Evolutionary conservation across 2,329 filamentous ascomycete species (phyloP).

Genomic region (Penicillium paneum): DNA sequence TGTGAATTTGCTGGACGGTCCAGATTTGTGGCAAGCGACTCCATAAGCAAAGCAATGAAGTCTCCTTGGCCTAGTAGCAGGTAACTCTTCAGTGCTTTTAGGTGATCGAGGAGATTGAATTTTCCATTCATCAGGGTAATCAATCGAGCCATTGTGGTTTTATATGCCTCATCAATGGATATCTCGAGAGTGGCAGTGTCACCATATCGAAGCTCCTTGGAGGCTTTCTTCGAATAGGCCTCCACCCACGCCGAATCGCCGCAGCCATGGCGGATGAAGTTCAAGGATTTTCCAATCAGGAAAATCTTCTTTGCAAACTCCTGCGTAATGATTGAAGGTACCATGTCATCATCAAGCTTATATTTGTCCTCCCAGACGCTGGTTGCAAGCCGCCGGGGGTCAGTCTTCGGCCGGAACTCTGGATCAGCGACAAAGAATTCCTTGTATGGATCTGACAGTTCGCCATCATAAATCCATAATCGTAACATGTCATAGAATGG

Average conservation of each 20-base stretch:
- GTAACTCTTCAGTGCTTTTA: conserved; percentile 89
- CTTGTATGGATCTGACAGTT: conserved; percentile 89
- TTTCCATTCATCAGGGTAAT: conserved; percentile 93
- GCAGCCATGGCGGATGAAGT: conserved; percentile 96
- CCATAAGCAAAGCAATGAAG: conserved; percentile 96
- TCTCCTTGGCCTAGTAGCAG: conserved; percentile 92
- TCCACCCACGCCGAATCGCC: conserved; percentile 94
- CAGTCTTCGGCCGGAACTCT: conserved; percentile 52
- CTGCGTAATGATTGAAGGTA: conserved; percentile 86
- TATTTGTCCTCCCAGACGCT: conserved; percentile 99
- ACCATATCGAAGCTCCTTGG: conserved; percentile 86
- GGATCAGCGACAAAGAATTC: conserved; percentile 96
- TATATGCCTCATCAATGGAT: conserved; percentile 96
- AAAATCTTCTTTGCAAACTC: conserved; percentile 97
- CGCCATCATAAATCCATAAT: conserved; percentile 97
- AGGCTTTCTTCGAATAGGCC: conserved; percentile 86
- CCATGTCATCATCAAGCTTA: conserved; percentile 76
- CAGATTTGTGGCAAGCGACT: conserved; percentile 86
- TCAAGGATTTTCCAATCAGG: conserved; percentile 93
- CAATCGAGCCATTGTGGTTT: conserved; percentile 92
- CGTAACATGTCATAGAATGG: conserved; percentile 96
- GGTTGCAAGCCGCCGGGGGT: conserved; percentile 58
- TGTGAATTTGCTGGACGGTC: conserved; percentile 95
- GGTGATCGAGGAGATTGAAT: conserved; percentile 90
- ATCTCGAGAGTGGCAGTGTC: conserved; percentile 87